Evolutionary conservation across 2,329 filamentous ascomycete species (phyloP), one percentile per base, ranked within the genome.

Genomic region (Penicillium sp.): DNA sequence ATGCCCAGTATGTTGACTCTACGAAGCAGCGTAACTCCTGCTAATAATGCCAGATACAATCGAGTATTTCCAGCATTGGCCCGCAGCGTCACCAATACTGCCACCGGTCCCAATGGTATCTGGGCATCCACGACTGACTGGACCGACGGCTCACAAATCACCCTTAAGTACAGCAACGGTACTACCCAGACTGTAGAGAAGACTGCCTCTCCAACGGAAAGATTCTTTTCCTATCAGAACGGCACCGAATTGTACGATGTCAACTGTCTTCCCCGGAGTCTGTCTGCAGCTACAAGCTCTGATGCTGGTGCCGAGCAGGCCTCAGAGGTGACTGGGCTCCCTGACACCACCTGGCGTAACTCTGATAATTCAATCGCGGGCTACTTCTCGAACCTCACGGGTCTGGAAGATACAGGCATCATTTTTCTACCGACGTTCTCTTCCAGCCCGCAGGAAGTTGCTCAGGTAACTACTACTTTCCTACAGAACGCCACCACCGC

Each of bases 1-100:
- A 81, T 60, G 77, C 78, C 17, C 65, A 79, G 45, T 82, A 74
- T 9, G 47, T 30, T 31, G 5, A 19, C 7, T n/a, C 25, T n/a
- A 7, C 11, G 14, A 23, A 7, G 11, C 7, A 23, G 11, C 7
- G 7, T 23, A 23, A 23, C 11, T 23, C 21, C 21, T 7, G 7
- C 21, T 23, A 23, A 54, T 16, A 14, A 2, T 35, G 15, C 4
- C 16, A 56, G 53, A 10, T 56, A 57, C 23, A 57, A 57, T n/a
- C 50, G 50, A 31, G 21, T 53, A 6, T 57, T 57, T 17, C 52
- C 53, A 2, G 42, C 48, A 7, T 27, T 51, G 11, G 50, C 50
- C 29, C 53, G 53, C 17, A 51, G 30, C 13, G 38, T 54, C 17
- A 51, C 47, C 7, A 48, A 49, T n/a, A 48, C 51, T 15, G 39